phyloP scores from a whole-genome alignment of 441 rosid species.

The Populus hybrid region DNA sequence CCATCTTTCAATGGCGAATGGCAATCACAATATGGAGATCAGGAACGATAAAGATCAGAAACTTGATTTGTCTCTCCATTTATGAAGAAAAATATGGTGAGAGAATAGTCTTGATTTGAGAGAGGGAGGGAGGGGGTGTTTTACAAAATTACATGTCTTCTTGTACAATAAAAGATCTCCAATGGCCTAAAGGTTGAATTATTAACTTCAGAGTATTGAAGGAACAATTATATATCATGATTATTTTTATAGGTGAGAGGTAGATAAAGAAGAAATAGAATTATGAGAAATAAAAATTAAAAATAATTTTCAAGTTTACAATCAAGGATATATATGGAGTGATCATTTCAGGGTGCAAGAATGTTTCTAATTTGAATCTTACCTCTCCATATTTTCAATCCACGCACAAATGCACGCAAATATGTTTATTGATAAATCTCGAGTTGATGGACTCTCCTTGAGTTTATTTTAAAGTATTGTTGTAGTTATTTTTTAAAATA shows the following conservation, averaged over 20 bases:
- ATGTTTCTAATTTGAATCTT: no score
- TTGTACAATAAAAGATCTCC: not conserved
- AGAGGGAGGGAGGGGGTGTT: not conserved
- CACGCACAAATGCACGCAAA: no score
- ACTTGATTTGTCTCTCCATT: constrained; percentile 79
- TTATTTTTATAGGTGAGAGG: not conserved
- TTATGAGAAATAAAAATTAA: not conserved
- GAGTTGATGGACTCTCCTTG: no score
- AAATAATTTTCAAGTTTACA: not conserved
- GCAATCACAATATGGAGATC: constrained; percentile 16
- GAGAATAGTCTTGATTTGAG: not conserved
- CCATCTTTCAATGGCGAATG: constrained; percentile 19
- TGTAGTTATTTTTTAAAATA: no score
- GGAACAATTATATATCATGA: not conserved
- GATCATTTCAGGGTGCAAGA: no score
- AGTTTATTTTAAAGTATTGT: no score
- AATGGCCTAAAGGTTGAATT: not conserved
- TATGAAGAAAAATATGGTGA: constrained; percentile 30
- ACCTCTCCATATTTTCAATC: no score
- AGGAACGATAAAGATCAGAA: constrained; percentile 36
- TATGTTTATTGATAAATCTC: no score
- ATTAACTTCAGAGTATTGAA: not conserved
- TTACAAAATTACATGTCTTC: not conserved
- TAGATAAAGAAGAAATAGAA: not conserved
- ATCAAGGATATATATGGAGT: no score